Percentiles rank a stretch among this genome's conserved stretches.
These are phyloP conservation scores for Acacia melanoxylon DNA, from an alignment of 306 rosid genomes.

Conservation along the genomic window DNA sequence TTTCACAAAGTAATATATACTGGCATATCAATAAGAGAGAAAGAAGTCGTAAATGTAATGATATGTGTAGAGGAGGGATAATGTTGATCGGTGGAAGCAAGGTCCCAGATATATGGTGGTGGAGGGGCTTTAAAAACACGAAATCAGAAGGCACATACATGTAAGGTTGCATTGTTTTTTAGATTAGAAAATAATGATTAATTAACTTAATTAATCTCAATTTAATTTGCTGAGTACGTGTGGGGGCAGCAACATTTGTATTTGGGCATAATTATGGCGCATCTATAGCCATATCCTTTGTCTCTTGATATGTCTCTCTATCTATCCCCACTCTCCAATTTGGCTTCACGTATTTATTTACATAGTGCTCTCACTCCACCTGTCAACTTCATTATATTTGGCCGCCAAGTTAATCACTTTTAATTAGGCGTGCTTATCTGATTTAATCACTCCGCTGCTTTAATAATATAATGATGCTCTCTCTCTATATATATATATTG, in stretches of 20 bases:
- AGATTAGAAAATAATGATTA: neutral
- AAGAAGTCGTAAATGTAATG: neutral
- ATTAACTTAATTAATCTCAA: neutral
- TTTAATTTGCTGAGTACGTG: neutral
- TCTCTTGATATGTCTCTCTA: neutral
- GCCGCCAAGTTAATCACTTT: neutral
- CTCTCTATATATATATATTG: too few relatives aligned
- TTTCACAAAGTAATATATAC: neutral
- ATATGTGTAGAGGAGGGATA: neutral
- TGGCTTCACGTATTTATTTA: neutral
- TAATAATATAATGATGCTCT: too few relatives aligned
- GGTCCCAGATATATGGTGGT: constrained; percentile 19
- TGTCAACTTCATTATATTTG: neutral
- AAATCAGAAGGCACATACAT: neutral
- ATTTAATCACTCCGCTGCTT: too few relatives aligned
- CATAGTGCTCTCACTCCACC: neutral
- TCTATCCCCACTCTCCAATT: neutral
- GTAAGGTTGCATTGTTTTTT: neutral
- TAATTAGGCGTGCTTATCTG: neutral
- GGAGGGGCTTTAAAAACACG: neutral
- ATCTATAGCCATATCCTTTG: neutral
- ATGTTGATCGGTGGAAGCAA: constrained; percentile 1
- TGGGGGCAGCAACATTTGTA: neutral
- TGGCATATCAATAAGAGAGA: neutral
- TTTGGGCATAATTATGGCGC: neutral